Evolutionary conservation across 2,329 filamentous ascomycete species (phyloP).

Genomic region (Trichophyton mentagrophytes): DNA sequence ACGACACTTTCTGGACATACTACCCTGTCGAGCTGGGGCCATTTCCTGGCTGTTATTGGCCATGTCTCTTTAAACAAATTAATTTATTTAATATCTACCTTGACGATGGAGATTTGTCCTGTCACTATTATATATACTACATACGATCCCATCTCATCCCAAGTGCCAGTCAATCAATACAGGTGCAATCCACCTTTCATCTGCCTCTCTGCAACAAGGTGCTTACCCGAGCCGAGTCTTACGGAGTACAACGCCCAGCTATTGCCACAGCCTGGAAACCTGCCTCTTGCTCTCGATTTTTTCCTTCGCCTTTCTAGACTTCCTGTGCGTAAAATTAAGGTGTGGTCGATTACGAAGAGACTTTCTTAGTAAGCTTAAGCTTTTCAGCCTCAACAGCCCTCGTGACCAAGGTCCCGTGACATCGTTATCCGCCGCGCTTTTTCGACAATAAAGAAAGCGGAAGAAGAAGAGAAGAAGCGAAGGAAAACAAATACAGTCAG

Average conservation of each 20-base stretch:
- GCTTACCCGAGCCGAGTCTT: neutral
- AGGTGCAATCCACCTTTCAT: neutral
- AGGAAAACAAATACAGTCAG: neutral
- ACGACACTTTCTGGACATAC: neutral
- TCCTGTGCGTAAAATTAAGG: too few relatives aligned
- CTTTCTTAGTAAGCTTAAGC: neutral
- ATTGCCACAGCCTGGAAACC: too few relatives aligned
- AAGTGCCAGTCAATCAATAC: neutral
- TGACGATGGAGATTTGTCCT: neutral
- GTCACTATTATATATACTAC: neutral
- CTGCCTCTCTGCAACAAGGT: neutral
- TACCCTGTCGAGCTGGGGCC: neutral
- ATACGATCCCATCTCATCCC: neutral
- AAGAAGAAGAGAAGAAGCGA: too few relatives aligned
- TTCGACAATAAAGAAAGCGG: neutral
- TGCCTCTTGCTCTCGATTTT: too few relatives aligned
- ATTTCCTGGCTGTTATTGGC: neutral
- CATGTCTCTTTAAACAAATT: neutral
- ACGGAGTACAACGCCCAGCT: too few relatives aligned
- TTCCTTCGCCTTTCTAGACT: neutral
- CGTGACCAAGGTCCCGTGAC: neutral
- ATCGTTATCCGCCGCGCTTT: neutral
- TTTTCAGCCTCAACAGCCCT: conserved; percentile 1
- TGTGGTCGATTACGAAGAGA: neutral
- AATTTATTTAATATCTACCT: neutral